Conservation (phyloP, 163 green algal genomes). For the Chloromonas sp. region DNA sequence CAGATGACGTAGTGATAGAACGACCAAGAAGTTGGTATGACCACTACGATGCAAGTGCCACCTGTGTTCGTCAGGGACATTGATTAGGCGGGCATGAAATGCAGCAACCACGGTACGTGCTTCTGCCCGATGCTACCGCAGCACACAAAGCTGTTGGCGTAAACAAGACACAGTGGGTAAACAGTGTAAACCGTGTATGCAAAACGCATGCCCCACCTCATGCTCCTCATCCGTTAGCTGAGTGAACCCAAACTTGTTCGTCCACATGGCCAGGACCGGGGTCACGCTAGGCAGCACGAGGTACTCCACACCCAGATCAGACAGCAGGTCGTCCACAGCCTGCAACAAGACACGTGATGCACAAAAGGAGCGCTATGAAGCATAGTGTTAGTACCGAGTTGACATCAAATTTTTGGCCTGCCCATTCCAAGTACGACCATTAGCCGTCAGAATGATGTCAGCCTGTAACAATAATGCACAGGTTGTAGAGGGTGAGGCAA, state of each 20-base stretch:
- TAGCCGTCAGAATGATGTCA: too few species aligned
- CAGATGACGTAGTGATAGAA: neutral
- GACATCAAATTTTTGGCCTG: too few species aligned
- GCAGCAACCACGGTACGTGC: neutral
- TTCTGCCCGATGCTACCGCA: neutral
- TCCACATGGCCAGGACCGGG: slow-evolving; percentile 48
- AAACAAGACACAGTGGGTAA: too few species aligned
- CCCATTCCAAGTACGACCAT: too few species aligned
- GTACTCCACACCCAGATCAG: slow-evolving; percentile 25
- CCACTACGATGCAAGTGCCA: too few species aligned
- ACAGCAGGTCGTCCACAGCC: slow-evolving; percentile 45
- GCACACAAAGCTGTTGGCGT: too few species aligned
- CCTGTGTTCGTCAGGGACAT: neutral
- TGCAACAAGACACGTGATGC: slow-evolving; percentile 6
- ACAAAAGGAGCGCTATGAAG: too few species aligned
- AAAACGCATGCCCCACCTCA: neutral
- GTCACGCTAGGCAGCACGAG: slow-evolving; percentile 48
- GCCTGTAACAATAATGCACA: too few species aligned
- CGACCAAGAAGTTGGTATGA: too few species aligned
- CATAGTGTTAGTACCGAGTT: too few species aligned
- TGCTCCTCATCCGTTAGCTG: slow-evolving; percentile 24
- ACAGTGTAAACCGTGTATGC: neutral
- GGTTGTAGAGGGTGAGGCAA: neutral
- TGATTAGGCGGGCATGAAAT: neutral
- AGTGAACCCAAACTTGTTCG: slow-evolving; percentile 39